These are phyloP conservation scores for Bremia lactucae DNA, from an alignment of 352 stramenopile species.

Conservation along the genomic window DNA sequence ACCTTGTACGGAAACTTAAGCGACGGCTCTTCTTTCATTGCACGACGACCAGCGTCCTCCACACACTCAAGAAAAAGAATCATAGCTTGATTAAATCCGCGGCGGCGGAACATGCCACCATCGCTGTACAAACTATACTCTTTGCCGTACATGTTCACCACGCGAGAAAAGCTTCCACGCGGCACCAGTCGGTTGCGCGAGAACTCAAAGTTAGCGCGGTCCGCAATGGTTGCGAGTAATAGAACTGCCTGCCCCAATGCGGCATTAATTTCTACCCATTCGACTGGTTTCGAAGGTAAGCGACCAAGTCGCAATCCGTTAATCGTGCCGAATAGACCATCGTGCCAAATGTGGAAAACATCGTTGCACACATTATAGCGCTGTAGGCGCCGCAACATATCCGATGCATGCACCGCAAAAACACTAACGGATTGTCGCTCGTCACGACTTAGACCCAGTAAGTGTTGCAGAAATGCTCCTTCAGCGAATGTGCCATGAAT, in stretches of 20 bases:
- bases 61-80: constrained; percentile 87
- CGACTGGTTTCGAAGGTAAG: constrained; percentile 68
- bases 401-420: constrained; percentile 69
- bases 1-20: constrained; percentile 89
- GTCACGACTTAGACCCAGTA: constrained; percentile 57
- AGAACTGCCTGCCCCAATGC: constrained; percentile 78
- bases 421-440: constrained; percentile 66
- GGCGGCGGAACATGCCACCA: constrained; percentile 77
- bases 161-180: constrained; percentile 77
- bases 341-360: constrained; percentile 88
- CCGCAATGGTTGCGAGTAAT: constrained; percentile 71
- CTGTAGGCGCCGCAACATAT: constrained; percentile 69
- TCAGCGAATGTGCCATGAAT: constrained; percentile 62
- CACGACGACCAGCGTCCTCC: constrained; percentile 70
- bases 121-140: constrained; percentile 76
- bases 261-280: constrained; percentile 87
- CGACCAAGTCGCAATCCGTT: constrained; percentile 80
- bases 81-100: constrained; percentile 88
- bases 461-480: constrained; percentile 66
- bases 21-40: constrained; percentile 81
- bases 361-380: constrained; percentile 87
- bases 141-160: constrained; percentile 77
- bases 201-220: constrained; percentile 76
- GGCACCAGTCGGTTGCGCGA: constrained; percentile 74
- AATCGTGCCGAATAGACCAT: constrained; percentile 83